Evolutionary conservation across 148 eudicot genomes (phyloP).

Genomic region (Rhododendron ferrugineum): DNA sequence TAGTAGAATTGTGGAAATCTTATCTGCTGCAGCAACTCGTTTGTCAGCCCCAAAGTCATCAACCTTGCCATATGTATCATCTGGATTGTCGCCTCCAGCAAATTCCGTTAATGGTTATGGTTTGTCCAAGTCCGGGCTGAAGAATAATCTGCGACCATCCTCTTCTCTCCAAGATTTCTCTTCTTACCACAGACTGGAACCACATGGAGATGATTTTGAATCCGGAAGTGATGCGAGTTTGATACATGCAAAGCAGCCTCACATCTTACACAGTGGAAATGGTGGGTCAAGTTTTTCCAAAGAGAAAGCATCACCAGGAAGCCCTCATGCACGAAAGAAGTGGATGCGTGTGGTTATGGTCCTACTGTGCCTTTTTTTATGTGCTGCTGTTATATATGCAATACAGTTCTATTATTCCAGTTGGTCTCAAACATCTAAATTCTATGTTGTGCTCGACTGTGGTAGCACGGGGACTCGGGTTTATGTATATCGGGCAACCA

Average conservation of each 20-base stretch:
- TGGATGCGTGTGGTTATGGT: slow-evolving; percentile 47
- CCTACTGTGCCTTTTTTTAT: slow-evolving; percentile 53
- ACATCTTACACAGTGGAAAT: slow-evolving; percentile 36
- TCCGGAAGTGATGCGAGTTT: slow-evolving; percentile 27
- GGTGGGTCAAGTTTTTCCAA: slow-evolving; percentile 74
- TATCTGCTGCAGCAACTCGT: slow-evolving; percentile 45
- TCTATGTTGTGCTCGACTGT: slow-evolving; percentile 85
- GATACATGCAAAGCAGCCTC: slow-evolving; percentile 30
- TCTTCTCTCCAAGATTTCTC: slow-evolving; percentile 93
- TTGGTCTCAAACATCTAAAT: slow-evolving; percentile 64
- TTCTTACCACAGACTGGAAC: slow-evolving; percentile 55
- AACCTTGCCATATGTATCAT: slow-evolving; percentile 44
- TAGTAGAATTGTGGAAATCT: slow-evolving; percentile 46
- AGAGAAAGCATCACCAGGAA: slow-evolving; percentile 53
- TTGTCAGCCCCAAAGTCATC: slow-evolving; percentile 51
- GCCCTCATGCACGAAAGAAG: slow-evolving; percentile 34
- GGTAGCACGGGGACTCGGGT: slow-evolving; percentile 98
- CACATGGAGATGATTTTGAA: slow-evolving; percentile 41
- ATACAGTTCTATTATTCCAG: slow-evolving; percentile 37
- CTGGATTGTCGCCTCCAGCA: slow-evolving; percentile 61
- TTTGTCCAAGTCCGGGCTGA: slow-evolving; percentile 35
- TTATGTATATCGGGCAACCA: slow-evolving; percentile 76
- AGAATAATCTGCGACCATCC: slow-evolving; percentile 53
- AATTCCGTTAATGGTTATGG: slow-evolving; percentile 41
- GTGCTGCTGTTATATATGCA: slow-evolving; percentile 40